phyloP scores from a whole-genome alignment of 805 yeast species.

The Metschnikowia picachoensis region DNA sequence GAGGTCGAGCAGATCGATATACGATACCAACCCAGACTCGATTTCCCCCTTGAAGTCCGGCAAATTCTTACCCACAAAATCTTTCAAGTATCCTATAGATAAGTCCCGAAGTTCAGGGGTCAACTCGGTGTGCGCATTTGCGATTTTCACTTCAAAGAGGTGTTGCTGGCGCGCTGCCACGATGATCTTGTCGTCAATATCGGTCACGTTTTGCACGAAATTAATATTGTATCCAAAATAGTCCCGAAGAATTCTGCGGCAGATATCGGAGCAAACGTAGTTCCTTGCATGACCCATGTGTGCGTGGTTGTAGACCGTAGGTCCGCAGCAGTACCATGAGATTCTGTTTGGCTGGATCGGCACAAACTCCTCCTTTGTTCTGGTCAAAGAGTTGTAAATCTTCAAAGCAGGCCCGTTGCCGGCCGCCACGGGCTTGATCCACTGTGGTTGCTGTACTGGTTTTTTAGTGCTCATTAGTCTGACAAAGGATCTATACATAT shows the following conservation, averaged over 20 bases:
- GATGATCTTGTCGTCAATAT: conserved; percentile 95
- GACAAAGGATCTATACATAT: conserved; percentile 5
- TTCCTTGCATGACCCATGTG: conserved; percentile 99
- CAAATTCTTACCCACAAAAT: conserved; percentile 53
- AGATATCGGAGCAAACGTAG: conserved; percentile 90
- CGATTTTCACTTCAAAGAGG: conserved; percentile 60
- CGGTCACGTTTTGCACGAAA: conserved; percentile 97
- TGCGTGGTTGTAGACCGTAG: conserved; percentile 92
- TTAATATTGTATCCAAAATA: conserved; percentile 86
- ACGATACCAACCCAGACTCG: conserved; percentile 40
- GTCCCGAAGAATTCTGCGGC: conserved; percentile 82
- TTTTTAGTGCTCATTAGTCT: conserved; percentile 24
- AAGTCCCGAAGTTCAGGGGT: conserved; percentile 34
- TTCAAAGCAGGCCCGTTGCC: conserved; percentile 41
- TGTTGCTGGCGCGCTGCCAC: conserved; percentile 88
- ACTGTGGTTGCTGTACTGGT: conserved; percentile 36
- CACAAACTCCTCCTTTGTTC: conserved; percentile 73
- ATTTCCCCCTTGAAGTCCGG: conserved; percentile 36
- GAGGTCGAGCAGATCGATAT: conserved; percentile 51
- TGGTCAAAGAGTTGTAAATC: conserved; percentile 79
- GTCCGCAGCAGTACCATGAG: conserved; percentile 97
- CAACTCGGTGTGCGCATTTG: conserved; percentile 24
- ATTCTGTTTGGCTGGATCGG: conserved; percentile 64
- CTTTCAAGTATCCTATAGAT: conserved; percentile 41
- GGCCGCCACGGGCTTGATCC: conserved; percentile 23